Conservation (phyloP, 495 filamentous ascomycete genomes). For the Pseudoneurospora amorphoporcata region DNA sequence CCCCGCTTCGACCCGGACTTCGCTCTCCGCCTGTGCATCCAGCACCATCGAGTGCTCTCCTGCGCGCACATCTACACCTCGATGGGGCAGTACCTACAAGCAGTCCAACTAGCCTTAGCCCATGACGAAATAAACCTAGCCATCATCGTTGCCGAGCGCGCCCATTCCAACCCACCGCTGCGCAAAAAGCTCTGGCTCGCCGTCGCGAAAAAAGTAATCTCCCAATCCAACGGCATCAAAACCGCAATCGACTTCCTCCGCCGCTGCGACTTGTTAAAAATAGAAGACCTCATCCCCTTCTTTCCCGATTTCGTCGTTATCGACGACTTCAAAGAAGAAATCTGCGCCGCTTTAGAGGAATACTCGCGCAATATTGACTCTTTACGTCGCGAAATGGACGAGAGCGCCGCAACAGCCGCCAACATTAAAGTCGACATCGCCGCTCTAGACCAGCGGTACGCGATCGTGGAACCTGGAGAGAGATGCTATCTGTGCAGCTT, state of each 20-base stretch:
- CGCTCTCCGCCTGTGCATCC: conserved; percentile 87
- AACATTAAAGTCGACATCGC: conserved; percentile 84
- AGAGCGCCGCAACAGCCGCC: conserved; percentile 70
- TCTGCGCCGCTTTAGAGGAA: conserved; percentile 84
- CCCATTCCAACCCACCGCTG: conserved; percentile 63
- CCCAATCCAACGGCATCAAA: conserved; percentile 71
- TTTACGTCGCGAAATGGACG: conserved; percentile 94
- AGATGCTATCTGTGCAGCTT: conserved; percentile 79
- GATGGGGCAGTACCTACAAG: conserved; percentile 87
- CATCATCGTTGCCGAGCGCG: conserved; percentile 77
- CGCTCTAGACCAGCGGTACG: conserved; percentile 75
- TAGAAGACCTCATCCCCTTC: conserved; percentile 95
- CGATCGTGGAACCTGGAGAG: conserved; percentile 94
- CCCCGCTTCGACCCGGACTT: conserved; percentile 94
- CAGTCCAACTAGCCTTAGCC: conserved; percentile 82
- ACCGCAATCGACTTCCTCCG: conserved; percentile 89
- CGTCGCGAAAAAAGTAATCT: conserved; percentile 86
- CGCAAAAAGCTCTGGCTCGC: conserved; percentile 93
- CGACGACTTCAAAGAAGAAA: conserved; percentile 97
- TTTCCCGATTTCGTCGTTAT: conserved; percentile 99
- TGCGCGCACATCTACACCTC: conserved; percentile 93
- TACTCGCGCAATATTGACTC: conserved; percentile 83
- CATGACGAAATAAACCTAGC: conserved; percentile 86
- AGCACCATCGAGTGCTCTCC: conserved; percentile 81
- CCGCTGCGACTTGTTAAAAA: conserved; percentile 81